Conservation (phyloP, 352 stramenopile species). For the Pythium sp. region DNA sequence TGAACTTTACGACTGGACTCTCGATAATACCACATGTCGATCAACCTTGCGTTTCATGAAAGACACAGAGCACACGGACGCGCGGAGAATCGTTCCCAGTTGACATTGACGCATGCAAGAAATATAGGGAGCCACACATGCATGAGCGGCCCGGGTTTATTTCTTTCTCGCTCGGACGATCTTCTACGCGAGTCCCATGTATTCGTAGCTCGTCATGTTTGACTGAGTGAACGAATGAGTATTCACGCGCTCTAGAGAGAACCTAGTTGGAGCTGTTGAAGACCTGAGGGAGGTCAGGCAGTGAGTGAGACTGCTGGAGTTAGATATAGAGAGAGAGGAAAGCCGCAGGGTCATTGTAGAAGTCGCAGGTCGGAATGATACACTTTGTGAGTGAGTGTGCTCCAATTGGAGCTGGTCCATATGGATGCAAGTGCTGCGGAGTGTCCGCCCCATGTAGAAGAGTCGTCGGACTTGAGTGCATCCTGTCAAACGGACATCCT, state of each 20-base stretch:
- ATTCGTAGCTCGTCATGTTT: not conserved
- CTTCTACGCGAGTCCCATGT: not conserved
- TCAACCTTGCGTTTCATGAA: not conserved
- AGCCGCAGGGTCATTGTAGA: not conserved
- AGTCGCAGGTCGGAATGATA: not conserved
- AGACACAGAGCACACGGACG: not conserved
- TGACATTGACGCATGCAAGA: not conserved
- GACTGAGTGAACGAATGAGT: not conserved
- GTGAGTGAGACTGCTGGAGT: not conserved
- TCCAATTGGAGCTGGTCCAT: not conserved
- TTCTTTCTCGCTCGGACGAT: not conserved
- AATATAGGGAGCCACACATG: not conserved
- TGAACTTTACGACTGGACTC: not conserved
- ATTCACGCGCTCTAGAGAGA: too few relatives aligned
- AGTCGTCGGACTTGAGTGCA: not conserved
- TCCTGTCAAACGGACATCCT: not conserved
- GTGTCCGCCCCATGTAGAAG: not conserved
- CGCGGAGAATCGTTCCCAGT: not conserved
- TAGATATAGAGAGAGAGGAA: not conserved
- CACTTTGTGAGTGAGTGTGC: not conserved
- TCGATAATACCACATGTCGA: too few relatives aligned
- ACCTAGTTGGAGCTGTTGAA: not conserved
- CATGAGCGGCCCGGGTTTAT: not conserved
- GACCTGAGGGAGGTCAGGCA: not conserved
- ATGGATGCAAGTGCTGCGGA: not conserved